Evolutionary conservation across 768 basidiomycete species (phyloP).

Genomic region (Mycena polygramma): DNA sequence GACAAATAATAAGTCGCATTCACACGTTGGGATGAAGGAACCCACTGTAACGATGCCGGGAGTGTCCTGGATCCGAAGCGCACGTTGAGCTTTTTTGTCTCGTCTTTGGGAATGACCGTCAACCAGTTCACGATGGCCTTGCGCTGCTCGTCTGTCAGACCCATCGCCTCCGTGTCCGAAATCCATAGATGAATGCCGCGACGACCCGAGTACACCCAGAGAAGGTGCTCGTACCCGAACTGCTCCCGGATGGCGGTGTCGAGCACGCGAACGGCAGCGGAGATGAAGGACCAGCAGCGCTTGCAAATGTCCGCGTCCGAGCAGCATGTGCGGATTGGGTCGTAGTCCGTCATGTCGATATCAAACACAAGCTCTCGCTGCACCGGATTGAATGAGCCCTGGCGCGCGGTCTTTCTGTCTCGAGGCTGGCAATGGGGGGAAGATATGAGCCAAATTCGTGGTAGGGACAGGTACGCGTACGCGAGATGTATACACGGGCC

Average conservation of each 20-base stretch:
- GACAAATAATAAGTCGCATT: conserved; percentile 10
- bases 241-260: conserved; percentile 85
- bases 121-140: conserved; percentile 89
- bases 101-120: conserved; percentile 86
- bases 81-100: conserved; percentile 86
- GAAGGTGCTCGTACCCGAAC: conserved; percentile 89
- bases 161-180: conserved; percentile 89
- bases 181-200: conserved; percentile 99
- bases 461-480: conserved; percentile 61
- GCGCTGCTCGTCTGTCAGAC: conserved; percentile 91
- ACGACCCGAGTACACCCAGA: conserved; percentile 99
- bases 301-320: conserved; percentile 91
- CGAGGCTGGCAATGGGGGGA: conserved; percentile 68
- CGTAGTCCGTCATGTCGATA: conserved; percentile 99
- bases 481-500: conserved; percentile 89
- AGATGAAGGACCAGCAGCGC: conserved; percentile 95
- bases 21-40: conserved; percentile 31
- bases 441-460: not conserved
- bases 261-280: conserved; percentile 90
- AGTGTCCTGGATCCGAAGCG: conserved; percentile 61
- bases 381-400: conserved; percentile 78
- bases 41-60: conserved; percentile 83
- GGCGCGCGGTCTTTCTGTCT: conserved; percentile 84
- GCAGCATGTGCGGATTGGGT: conserved; percentile 95
- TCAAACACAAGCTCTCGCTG: conserved; percentile 97